Evolutionary conservation across 371 early-diverging fungal genomes (phyloP), one percentile per base, ranked within the genome.

Genomic region (Lichtheimia corymbifera): DNA sequence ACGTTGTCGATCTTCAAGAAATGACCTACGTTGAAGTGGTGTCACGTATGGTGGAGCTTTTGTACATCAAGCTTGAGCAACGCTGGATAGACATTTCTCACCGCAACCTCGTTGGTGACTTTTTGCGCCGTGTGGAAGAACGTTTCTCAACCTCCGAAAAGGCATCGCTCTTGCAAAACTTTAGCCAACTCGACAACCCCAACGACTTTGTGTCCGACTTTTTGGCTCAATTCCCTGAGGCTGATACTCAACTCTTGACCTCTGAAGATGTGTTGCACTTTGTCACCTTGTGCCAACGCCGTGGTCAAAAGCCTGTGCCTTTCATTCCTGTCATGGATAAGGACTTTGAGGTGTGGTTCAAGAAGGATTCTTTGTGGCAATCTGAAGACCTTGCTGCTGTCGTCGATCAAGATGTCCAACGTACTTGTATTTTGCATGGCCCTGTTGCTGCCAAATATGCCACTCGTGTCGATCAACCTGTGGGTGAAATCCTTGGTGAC

Each of bases 281-380:
- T 76, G 67, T 96, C 50, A 82, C 87, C 65, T 80, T 92, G 54
- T 93, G 92, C 76, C 84, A 89, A 58, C 87, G 87, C 55, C 93
- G 90, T 30, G 87, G 87, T 49, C 90, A 92, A 65, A 96, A 95
- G 84, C 97, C 95, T 35, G 93, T 94, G 20, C 92, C 95, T 14
- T 97, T 95, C 74, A 90, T 97, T 51, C 96, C 95, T 17, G 88
- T 91, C 25, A 70, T 97, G 64, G 96, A 96, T 72, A 92, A 92
- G 80, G 90, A 92, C 71, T 94, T 97, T 73, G 94, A 94, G 71
- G 83, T 88, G 52, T 93, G 95, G 94, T 89, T 96, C 83, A 96
- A 96, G 88, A 97, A 97, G 88, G 97, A 97, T 74, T 93, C 93
- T 30, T 82, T 96, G 56, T 96, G 97, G 96, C 97, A 97, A 77